Base-by-base conservation (phyloP, 2,329 filamentous ascomycete genomes). In the Alternaria incomplexa region DNA sequence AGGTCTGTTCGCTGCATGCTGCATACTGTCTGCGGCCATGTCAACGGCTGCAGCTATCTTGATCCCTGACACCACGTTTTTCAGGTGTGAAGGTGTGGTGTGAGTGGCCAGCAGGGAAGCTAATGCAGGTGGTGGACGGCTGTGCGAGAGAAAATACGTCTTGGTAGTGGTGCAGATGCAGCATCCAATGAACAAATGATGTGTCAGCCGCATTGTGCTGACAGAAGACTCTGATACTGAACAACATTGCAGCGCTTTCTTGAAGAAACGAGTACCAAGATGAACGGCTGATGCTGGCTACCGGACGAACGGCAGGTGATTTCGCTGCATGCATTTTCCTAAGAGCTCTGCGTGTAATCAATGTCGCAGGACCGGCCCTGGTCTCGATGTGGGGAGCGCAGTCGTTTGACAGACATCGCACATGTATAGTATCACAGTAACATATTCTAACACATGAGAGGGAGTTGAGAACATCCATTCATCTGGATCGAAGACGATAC, bases 191-290 rank as follows among this genome's bases (percentile, higher is more conserved):
- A 53, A n/a, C 15, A 26, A n/a, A 23, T 46, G 50, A 26, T 48
- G 57, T 46, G 57, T 60, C 57, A 60, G 57, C 44, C 57, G 32
- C 57, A 40, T 40, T 46, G 28, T 48, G 57, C 50, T 59, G 50
- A 59, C 57, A 59, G 50, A 45, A 26, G 40, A 30, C 25, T 43
- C 28, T 15, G 45, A 32, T 51, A 48, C 28, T 17, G 36, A 40
- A 52, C 44, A 15, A 32, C 40, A 30, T 56, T n/a, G 22, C 40
- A 48, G 50, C 40, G 17, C 10, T 36, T 9, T 23, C 28, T 51
- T 40, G 17, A n/a, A 51, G 17, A 15, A 22, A 9, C 26, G 1
- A n/a, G 4, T 51, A 13, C 47, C 47, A 32, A 30, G 17, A 12
- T 22, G n/a, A 32, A 23, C 20, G 17, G 9, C 28, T 13, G 28